Evolutionary conservation across 768 basidiomycete species (phyloP).

Genomic region (Russula ochroleuca): DNA sequence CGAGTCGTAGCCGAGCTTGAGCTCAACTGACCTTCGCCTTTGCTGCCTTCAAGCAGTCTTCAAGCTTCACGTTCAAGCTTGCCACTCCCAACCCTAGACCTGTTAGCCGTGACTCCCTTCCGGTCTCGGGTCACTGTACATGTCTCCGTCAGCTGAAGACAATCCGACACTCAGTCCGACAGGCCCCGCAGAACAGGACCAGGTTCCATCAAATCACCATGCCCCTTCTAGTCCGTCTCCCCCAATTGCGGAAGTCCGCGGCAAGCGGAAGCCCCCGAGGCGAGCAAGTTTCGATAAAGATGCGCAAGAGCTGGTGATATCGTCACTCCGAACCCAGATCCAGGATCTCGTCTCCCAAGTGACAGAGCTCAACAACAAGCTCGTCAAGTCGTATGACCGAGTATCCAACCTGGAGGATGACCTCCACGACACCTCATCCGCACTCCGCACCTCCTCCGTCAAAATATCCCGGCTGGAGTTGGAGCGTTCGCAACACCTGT

Average conservation of each 20-base stretch:
- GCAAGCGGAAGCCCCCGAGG: conserved; percentile 13
- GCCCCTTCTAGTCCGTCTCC: conserved; percentile 4
- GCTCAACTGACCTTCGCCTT: background rate
- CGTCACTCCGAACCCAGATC: conserved; percentile 73
- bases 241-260: conserved; percentile 6
- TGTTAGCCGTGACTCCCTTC: background rate
- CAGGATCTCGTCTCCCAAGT: conserved; percentile 88
- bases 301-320: conserved; percentile 81
- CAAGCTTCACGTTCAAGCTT: background rate
- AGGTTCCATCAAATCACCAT: conserved; percentile 11
- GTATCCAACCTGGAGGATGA: conserved; percentile 92
- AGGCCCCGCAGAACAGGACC: background rate
- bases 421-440: conserved; percentile 61
- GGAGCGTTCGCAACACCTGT: conserved; percentile 82
- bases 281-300: conserved; percentile 39
- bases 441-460: conserved; percentile 55
- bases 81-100: background rate
- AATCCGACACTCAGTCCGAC: background rate
- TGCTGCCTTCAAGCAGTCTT: background rate
- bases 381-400: conserved; percentile 87
- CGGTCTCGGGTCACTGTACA: conserved; percentile 10
- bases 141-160: conserved; percentile 22
- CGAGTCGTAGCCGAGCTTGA: background rate
- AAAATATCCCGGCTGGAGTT: conserved; percentile 76
- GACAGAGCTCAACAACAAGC: conserved; percentile 84